These are phyloP conservation scores for Cutaneotrichosporon mucoides DNA, from an alignment of 1,284 basidiomycete species.

Conservation along the genomic window DNA sequence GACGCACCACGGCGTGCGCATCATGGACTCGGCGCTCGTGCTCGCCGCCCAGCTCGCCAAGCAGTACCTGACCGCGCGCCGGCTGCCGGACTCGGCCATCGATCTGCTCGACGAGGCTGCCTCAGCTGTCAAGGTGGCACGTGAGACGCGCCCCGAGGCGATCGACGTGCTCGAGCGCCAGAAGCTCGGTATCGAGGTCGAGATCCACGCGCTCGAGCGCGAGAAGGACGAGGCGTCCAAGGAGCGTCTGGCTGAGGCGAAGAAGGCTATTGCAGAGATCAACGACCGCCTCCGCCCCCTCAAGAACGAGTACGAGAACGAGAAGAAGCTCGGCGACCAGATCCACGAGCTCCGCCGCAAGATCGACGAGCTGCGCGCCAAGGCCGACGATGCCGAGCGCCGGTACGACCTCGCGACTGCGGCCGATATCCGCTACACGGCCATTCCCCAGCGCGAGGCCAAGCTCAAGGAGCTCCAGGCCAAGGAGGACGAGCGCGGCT, in stretches of 20 bases:
- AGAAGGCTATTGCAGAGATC: conserved; percentile 76
- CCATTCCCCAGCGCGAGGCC: conserved; percentile 83
- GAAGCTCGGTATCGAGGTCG: conserved; percentile 90
- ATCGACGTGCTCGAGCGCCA: conserved; percentile 91
- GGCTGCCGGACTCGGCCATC: conserved; percentile 86
- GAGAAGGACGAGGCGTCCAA: conserved; percentile 89
- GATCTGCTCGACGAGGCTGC: conserved; percentile 86
- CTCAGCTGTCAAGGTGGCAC: conserved; percentile 76
- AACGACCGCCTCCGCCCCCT: conserved; percentile 86
- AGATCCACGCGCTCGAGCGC: conserved; percentile 89
- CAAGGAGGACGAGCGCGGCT: conserved; percentile 51
- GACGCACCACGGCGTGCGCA: conserved; percentile 79
- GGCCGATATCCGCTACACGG: conserved; percentile 87
- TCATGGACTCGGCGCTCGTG: conserved; percentile 85
- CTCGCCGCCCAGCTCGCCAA: conserved; percentile 87
- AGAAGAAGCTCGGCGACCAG: conserved; percentile 82
- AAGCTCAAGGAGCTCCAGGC: conserved; percentile 59
- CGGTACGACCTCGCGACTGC: conserved; percentile 77
- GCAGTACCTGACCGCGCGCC: conserved; percentile 82
- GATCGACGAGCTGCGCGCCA: conserved; percentile 88
- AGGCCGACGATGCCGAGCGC: conserved; percentile 91
- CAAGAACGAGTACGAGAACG: conserved; percentile 81
- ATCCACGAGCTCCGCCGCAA: conserved; percentile 72
- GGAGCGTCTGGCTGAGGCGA: conserved; percentile 73
- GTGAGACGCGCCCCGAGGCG: conserved; percentile 90